These are phyloP conservation scores for Chrysanthemum seticuspe DNA, from an alignment of 129 eudicot genomes.

Conservation along the genomic window DNA sequence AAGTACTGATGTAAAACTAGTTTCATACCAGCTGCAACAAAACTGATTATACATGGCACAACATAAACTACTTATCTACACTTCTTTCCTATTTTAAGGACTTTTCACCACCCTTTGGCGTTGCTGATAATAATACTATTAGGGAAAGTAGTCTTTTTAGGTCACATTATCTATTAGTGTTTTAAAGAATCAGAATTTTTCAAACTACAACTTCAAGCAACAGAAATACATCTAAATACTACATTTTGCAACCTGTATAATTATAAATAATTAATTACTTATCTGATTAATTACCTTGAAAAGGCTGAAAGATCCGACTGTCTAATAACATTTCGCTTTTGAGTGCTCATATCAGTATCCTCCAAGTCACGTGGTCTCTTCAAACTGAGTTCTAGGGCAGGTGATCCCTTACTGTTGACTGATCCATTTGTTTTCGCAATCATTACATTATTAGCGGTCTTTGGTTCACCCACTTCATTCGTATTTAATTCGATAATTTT, in stretches of 20 bases:
- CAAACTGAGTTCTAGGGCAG: constrained; percentile 60
- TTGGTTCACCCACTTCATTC: constrained; percentile 34
- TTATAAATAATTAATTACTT: background rate
- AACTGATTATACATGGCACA: background rate
- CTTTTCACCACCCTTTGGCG: background rate
- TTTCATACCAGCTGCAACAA: background rate
- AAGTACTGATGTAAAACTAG: too few species aligned
- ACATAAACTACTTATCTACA: background rate
- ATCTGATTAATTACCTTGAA: constrained; percentile 41
- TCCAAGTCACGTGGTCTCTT: constrained; percentile 44
- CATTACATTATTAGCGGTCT: constrained; percentile 26
- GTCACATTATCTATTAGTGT: background rate
- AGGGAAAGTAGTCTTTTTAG: background rate
- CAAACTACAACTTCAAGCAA: background rate
- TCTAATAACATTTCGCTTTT: constrained; percentile 44
- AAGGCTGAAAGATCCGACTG: constrained; percentile 68
- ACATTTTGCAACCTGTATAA: background rate
- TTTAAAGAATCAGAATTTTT: background rate
- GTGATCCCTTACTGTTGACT: constrained; percentile 25
- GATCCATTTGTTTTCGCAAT: constrained; percentile 19
- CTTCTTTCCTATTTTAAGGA: background rate
- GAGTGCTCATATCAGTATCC: constrained; percentile 37
- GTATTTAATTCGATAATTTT: constrained; percentile 22
- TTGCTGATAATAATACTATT: background rate
- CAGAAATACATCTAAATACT: background rate